Evolutionary conservation across 2,329 filamentous ascomycete genomes (phyloP).

Genomic region (Cladosporium sp.): DNA sequence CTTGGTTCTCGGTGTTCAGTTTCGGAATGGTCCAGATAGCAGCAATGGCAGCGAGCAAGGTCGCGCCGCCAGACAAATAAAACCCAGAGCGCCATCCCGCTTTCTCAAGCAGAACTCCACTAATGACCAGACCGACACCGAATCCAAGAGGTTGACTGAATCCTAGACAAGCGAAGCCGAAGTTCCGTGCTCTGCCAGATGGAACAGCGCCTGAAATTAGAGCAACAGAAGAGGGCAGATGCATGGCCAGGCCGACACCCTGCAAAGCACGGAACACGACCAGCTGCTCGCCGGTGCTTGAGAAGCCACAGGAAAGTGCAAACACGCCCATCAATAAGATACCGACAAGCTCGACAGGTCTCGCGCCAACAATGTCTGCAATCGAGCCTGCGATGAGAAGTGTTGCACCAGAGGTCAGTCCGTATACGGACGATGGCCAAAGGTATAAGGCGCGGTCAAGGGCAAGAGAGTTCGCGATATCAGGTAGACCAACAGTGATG

Average conservation of each 20-base stretch:
- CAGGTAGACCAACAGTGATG: constrained; percentile 25
- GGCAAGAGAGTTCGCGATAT: constrained; percentile 21
- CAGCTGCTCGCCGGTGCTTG: constrained; percentile 28
- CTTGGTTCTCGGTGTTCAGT: constrained; percentile 10
- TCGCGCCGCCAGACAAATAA: constrained; percentile 45
- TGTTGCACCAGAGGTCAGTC: constrained; percentile 51
- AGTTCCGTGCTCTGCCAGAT: constrained; percentile 50
- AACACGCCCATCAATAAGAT: constrained; percentile 47
- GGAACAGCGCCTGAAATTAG: constrained; percentile 50
- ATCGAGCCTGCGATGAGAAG: constrained; percentile 54
- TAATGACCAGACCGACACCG: constrained; percentile 51
- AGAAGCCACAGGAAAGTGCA: constrained; percentile 47
- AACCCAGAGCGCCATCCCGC: constrained; percentile 56
- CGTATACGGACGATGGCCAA: constrained; percentile 29
- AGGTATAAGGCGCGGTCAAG: constrained; percentile 24
- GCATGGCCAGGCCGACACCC: constrained; percentile 33
- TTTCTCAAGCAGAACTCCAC: constrained; percentile 50
- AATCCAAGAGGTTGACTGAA: constrained; percentile 55
- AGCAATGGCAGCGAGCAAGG: constrained; percentile 44
- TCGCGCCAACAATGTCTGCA: constrained; percentile 52
- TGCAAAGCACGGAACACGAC: constrained; percentile 31
- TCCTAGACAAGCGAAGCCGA: constrained; percentile 54
- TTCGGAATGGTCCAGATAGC: constrained; percentile 42
- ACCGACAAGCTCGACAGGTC: constrained; percentile 49
- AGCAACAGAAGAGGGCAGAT: constrained; percentile 49